Conservation (phyloP, 2,329 filamentous ascomycete genomes). For the Dactylellina haptotyla region DNA sequence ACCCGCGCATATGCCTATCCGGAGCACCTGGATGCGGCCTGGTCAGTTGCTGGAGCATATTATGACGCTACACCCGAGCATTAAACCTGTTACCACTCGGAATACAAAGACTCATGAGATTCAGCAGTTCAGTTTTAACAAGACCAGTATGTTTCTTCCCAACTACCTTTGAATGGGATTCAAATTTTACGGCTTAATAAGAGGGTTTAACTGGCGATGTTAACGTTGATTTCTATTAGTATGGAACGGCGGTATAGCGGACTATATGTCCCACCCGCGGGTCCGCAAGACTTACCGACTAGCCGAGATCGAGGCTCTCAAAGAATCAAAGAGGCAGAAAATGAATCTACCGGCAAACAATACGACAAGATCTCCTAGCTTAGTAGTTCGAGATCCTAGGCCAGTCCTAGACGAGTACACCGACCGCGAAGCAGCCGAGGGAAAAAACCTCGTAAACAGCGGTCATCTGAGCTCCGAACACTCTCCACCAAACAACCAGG, state of each 20-base stretch:
- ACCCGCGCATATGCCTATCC: slow-evolving; percentile 14
- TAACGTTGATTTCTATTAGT: slow-evolving; percentile 9
- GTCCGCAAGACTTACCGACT: not conserved
- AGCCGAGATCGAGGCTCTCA: slow-evolving; percentile 1
- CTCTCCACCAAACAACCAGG: not conserved
- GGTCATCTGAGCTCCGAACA: no score
- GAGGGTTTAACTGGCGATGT: no score
- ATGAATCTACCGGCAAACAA: not conserved
- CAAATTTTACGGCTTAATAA: no score
- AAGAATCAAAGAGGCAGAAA: not conserved
- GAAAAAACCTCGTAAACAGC: no score
- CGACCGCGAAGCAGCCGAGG: no score
- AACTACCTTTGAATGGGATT: not conserved
- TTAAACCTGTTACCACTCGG: slow-evolving; percentile 11
- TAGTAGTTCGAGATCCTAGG: no score
- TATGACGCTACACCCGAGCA: slow-evolving; percentile 4
- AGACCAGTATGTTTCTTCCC: slow-evolving; percentile 9
- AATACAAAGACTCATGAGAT: not conserved
- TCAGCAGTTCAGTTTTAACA: slow-evolving; percentile 28
- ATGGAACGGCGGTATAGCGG: slow-evolving; percentile 36
- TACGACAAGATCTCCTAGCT: not conserved
- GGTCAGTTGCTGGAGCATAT: slow-evolving; percentile 29
- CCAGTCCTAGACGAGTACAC: no score
- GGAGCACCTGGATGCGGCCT: slow-evolving; percentile 10
- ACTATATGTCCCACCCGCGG: slow-evolving; percentile 29